phyloP scores from a whole-genome alignment of 768 basidiomycete species.

The Hygrocybe punicea region DNA sequence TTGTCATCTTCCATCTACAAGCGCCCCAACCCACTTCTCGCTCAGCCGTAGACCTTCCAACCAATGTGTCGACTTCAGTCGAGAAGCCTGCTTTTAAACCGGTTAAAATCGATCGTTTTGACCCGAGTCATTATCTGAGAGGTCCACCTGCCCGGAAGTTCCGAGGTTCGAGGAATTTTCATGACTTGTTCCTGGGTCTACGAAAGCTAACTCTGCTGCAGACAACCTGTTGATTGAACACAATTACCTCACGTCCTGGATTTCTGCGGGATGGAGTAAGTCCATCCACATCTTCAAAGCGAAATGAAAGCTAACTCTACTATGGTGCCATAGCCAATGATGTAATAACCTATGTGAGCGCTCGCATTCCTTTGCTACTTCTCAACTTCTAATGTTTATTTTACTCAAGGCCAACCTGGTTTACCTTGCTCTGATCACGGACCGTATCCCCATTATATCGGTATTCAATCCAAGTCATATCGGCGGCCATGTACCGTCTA shows the following conservation, averaged over 20 bases:
- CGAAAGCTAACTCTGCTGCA: conserved; percentile 17
- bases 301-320: conserved; percentile 9
- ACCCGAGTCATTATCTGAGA: conserved; percentile 23
- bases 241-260: conserved; percentile 71
- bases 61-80: neutral
- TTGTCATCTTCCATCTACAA: conserved; percentile 19
- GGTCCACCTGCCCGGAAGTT: conserved; percentile 58
- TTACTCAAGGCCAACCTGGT: conserved; percentile 48
- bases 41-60: neutral
- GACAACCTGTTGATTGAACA: conserved; percentile 61
- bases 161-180: conserved; percentile 40
- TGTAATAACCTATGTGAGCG: conserved; percentile 65
- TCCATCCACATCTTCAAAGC: conserved; percentile 12
- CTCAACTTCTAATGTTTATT: neutral
- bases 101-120: conserved; percentile 14
- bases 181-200: neutral
- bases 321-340: conserved; percentile 56
- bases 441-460: conserved; percentile 56
- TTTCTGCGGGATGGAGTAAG: conserved; percentile 76
- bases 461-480: conserved; percentile 60
- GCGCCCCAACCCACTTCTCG: neutral
- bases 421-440: conserved; percentile 56
- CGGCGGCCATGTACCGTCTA: conserved; percentile 44
- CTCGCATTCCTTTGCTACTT: neutral
- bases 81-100: neutral